Percentiles rank a stretch among this genome's conserved stretches.
phyloP scores from a whole-genome alignment of 1,284 basidiomycete genomes.

The Cystobasidiaceae sp. region DNA sequence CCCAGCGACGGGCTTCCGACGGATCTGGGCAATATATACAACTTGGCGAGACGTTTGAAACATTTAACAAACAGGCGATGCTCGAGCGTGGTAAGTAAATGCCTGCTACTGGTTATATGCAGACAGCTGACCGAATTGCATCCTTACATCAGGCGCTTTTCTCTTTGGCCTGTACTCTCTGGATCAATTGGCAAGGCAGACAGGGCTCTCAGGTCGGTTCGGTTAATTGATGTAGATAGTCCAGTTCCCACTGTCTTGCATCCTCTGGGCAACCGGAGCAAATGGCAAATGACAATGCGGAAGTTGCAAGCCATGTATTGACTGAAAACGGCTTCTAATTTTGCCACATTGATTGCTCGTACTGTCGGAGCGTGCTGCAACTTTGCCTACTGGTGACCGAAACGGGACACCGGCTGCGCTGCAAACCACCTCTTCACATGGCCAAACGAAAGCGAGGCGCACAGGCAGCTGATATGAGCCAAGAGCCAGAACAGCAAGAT shows the following conservation, averaged over 20 bases:
- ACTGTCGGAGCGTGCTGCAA: too few species aligned
- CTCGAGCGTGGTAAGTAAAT: constrained; percentile 13
- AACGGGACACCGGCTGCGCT: too few species aligned
- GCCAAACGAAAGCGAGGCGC: background rate
- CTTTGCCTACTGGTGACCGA: too few species aligned
- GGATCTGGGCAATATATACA: background rate
- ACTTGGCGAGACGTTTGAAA: background rate
- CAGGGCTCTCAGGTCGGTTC: too few species aligned
- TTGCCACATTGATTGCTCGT: too few species aligned
- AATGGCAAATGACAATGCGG: too few species aligned
- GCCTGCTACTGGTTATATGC: background rate
- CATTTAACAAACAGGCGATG: constrained; percentile 18
- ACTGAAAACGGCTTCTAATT: too few species aligned
- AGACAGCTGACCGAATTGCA: background rate
- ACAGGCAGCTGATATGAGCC: background rate
- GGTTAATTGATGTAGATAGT: too few species aligned
- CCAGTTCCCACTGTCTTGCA: too few species aligned
- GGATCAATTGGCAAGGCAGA: constrained; percentile 6
- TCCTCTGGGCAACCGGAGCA: too few species aligned
- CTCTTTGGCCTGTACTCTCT: constrained; percentile 22
- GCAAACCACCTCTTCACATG: too few species aligned
- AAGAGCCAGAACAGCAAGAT: background rate
- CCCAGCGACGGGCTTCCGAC: background rate
- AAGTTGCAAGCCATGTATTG: too few species aligned
- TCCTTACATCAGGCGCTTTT: background rate